Evolutionary conservation across 2,329 filamentous ascomycete species (phyloP).

Genomic region (Raffaelea arxii): DNA sequence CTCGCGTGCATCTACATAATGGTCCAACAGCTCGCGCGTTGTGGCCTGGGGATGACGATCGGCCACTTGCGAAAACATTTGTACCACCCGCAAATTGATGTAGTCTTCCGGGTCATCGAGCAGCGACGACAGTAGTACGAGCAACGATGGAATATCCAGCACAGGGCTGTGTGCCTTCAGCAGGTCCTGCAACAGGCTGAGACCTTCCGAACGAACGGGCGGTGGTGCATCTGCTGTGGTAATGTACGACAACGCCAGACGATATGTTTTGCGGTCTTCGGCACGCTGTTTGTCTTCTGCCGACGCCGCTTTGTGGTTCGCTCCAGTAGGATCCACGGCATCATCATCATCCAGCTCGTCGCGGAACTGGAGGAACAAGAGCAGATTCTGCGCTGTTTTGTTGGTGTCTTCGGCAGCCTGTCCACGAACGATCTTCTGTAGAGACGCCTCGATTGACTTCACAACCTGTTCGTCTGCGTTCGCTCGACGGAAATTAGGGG

Average conservation of each 20-base stretch:
- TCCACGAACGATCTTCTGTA: conserved; percentile 33
- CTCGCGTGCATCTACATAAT: conserved; percentile 57
- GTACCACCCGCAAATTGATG: conserved; percentile 59
- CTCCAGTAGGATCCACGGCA: conserved; percentile 17
- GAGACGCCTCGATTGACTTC: conserved; percentile 35
- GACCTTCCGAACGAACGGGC: conserved; percentile 56
- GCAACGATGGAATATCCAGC: conserved; percentile 55
- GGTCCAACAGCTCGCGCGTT: conserved; percentile 52
- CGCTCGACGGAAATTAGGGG: conserved; percentile 43
- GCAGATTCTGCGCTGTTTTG: conserved; percentile 44
- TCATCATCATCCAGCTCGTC: conserved; percentile 40
- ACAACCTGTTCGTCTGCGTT: conserved; percentile 32
- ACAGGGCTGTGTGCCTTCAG: conserved; percentile 45
- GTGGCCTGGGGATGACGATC: conserved; percentile 53
- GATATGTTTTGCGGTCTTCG: conserved; percentile 54
- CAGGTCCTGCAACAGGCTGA: conserved; percentile 49
- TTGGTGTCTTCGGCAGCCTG: conserved; percentile 32
- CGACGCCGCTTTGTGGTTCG: conserved; percentile 10
- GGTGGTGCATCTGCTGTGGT: conserved; percentile 51
- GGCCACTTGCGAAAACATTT: conserved; percentile 53
- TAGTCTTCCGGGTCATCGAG: conserved; percentile 61
- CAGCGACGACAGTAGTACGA: conserved; percentile 54
- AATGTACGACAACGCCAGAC: conserved; percentile 54
- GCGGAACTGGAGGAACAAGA: conserved; percentile 44
- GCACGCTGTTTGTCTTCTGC: conserved; percentile 36